Percentiles rank a stretch among this genome's conserved stretches.
These are phyloP conservation scores for Kwoniella mangroviensis DNA, from an alignment of 768 basidiomycete genomes.

Conservation along the genomic window DNA sequence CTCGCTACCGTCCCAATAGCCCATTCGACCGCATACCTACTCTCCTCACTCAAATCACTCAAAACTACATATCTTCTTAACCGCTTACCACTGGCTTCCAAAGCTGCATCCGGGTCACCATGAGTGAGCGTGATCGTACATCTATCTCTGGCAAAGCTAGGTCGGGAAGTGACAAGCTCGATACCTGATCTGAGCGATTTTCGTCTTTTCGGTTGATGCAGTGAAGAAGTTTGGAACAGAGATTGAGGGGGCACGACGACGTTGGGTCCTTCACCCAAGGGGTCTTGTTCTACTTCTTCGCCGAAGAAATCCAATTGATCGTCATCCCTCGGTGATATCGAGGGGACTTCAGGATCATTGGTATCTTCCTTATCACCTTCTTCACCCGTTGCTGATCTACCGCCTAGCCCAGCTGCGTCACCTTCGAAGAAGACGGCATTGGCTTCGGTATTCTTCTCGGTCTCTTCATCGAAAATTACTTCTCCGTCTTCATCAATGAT, in stretches of 20 bases:
- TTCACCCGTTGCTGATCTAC: conserved; percentile 15
- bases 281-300: conserved; percentile 71
- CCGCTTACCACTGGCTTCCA: conserved; percentile 65
- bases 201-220: conserved; percentile 27
- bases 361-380: background rate
- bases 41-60: conserved; percentile 93
- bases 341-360: conserved; percentile 13
- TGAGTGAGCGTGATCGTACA: conserved; percentile 89
- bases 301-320: conserved; percentile 49
- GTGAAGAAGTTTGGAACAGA: conserved; percentile 37
- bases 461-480: conserved; percentile 71
- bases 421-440: conserved; percentile 62
- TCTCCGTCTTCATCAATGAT: conserved; percentile 62
- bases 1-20: conserved; percentile 92
- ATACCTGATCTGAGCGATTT: conserved; percentile 41
- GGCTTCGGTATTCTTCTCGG: conserved; percentile 83
- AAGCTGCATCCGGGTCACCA: conserved; percentile 70
- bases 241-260: conserved; percentile 54
- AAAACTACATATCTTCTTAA: conserved; percentile 80
- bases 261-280: conserved; percentile 74
- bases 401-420: conserved; percentile 50
- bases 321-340: conserved; percentile 20
- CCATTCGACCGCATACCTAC: conserved; percentile 95
- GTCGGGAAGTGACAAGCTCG: conserved; percentile 70
- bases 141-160: conserved; percentile 85